These are phyloP conservation scores for Daldinia decipiens DNA, from an alignment of 495 filamentous ascomycete genomes.

Conservation along the genomic window DNA sequence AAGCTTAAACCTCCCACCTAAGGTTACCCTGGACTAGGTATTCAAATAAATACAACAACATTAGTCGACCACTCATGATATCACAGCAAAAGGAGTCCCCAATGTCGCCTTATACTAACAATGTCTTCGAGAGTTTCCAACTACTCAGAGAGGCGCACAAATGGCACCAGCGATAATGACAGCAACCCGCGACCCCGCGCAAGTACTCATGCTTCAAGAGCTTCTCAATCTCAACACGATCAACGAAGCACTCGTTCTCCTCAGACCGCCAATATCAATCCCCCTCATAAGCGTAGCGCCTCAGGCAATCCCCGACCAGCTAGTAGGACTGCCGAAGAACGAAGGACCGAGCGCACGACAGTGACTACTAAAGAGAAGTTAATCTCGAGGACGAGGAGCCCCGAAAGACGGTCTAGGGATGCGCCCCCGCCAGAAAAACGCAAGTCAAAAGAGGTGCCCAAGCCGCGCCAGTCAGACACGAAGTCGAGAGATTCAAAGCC, in stretches of 20 bases:
- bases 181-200: slow-evolving; percentile 52
- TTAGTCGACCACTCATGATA: slow-evolving; percentile 19
- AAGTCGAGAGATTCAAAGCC: slow-evolving; percentile 57
- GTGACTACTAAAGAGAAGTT: slow-evolving; percentile 73
- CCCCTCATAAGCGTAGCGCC: slow-evolving; percentile 56
- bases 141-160: slow-evolving; percentile 56
- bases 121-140: slow-evolving; percentile 54
- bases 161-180: slow-evolving; percentile 51
- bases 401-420: slow-evolving; percentile 67
- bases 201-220: slow-evolving; percentile 41
- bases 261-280: slow-evolving; percentile 44
- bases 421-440: slow-evolving; percentile 47
- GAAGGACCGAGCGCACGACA: slow-evolving; percentile 61
- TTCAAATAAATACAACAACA: slow-evolving; percentile 11
- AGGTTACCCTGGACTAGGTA: slow-evolving; percentile 5
- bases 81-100: slow-evolving; percentile 18
- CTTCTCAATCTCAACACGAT: slow-evolving; percentile 37
- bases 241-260: slow-evolving; percentile 40
- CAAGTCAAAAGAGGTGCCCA: slow-evolving; percentile 50
- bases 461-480: slow-evolving; percentile 57
- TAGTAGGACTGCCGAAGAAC: slow-evolving; percentile 55
- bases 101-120: slow-evolving; percentile 43
- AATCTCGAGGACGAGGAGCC: slow-evolving; percentile 70
- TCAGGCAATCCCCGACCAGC: slow-evolving; percentile 55
- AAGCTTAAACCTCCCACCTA: slow-evolving; percentile 21